Conservation (phyloP, 805 yeast genomes). For the Kuraishia piskuri region DNA sequence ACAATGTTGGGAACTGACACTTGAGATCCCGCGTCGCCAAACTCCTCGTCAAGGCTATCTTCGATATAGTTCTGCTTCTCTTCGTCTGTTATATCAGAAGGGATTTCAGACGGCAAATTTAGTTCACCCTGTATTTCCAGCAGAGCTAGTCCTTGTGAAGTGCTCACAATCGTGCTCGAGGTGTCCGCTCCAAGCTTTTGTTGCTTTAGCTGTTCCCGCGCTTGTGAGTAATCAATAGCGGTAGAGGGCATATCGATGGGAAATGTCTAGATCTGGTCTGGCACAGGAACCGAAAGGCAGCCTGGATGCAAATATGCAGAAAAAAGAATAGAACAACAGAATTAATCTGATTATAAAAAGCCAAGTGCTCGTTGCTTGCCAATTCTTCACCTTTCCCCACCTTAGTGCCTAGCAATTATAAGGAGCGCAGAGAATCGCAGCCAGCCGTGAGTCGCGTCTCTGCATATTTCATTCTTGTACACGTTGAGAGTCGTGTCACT, state of each 20-base stretch:
- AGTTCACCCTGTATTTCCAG: conserved; percentile 72
- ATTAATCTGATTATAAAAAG: no score
- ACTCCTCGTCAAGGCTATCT: not conserved
- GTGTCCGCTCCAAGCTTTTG: not conserved
- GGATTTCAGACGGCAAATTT: conserved; percentile 33
- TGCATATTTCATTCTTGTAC: not conserved
- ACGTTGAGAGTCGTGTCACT: not conserved
- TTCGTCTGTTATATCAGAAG: conserved; percentile 22
- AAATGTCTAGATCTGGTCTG: not conserved
- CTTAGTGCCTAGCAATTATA: no score
- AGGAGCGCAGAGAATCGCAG: no score
- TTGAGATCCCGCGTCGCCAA: conserved; percentile 9
- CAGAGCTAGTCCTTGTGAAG: conserved; percentile 51
- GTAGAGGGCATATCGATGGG: conserved; percentile 15
- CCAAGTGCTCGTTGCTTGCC: no score
- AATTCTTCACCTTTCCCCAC: no score
- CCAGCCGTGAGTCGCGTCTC: not conserved
- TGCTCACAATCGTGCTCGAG: conserved; percentile 10
- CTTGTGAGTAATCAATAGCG: conserved; percentile 11
- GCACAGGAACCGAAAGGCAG: not conserved
- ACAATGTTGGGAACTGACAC: conserved; percentile 13
- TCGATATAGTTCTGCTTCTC: conserved; percentile 27
- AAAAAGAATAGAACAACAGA: no score
- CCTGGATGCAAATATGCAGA: no score
- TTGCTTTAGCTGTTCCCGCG: conserved; percentile 6